Evolutionary conservation across 345 rosid genomes (phyloP), one percentile per base, ranked within the genome.

Genomic region (Hevea brasiliensis): DNA sequence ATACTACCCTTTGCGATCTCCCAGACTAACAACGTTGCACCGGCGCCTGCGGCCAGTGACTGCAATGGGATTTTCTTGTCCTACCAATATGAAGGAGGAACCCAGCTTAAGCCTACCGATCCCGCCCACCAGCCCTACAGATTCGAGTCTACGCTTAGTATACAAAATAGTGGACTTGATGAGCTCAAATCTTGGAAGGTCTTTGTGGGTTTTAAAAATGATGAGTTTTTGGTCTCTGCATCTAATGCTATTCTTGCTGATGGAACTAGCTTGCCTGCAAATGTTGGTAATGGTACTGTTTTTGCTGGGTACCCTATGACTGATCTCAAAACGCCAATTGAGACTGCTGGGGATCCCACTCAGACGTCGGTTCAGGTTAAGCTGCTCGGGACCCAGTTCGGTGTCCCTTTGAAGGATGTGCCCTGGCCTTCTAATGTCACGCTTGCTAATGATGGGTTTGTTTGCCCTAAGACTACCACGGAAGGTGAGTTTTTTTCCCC

Each of bases 301-400:
- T 90, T 96, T 56, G 81, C 92, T 14, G 99, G 99, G 12, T 88
- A 17, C 66, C 98, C 98, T 20, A 65, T 72, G 72, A 79, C 91
- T 53, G 94, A 93, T 83, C 84, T 96, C 84, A 88, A 91, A 77
- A 87, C 97, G 50, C 94, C 98, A 65, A 93, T 96, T 54, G 90
- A 85, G 70, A 96, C 98, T 20, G 99, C 99, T 0, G 99, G 99
- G 5, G 99, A 93, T 74, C 1, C 82, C 27, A 87, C 80, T 48
- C 98, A 93, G 91, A 96, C 94, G 83, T 78, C 83, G 69, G 89
- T 85, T 15, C 90, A 84, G 80, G 85, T 96, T 47, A 72, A 88
- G 76, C 72, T 96, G 29, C 68, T 91, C 26, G 99, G 99, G 73
- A 96, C 99, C 42, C 94, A 91, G 90, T 96, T 96, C 59, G 94